Conservation (phyloP, 163 green algal species). For the Coccomyxa subellipsoidea region DNA sequence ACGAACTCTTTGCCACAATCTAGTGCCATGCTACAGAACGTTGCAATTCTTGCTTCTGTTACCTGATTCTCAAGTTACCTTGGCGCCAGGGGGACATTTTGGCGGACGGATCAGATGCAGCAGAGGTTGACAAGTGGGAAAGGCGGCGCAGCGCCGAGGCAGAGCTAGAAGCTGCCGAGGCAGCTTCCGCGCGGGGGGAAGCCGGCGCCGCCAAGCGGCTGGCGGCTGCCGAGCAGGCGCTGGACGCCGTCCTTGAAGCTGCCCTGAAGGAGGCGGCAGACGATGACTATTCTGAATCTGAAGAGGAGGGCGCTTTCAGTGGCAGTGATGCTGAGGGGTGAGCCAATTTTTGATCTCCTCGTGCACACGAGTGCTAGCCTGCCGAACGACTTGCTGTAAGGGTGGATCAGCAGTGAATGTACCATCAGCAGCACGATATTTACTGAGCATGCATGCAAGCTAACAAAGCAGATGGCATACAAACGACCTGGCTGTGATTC, state of each 20-base stretch:
- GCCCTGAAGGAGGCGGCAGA: slow-evolving; percentile 17
- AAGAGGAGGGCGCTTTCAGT: background rate
- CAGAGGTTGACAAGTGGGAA: slow-evolving; percentile 37
- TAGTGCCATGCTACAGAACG: no score
- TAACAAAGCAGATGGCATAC: no score
- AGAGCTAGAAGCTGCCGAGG: slow-evolving; percentile 31
- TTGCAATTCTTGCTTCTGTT: no score
- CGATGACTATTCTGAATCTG: background rate
- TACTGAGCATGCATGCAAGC: no score
- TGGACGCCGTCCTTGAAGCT: slow-evolving; percentile 33
- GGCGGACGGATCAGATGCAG: slow-evolving; percentile 43
- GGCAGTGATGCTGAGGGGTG: background rate
- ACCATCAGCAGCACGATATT: no score
- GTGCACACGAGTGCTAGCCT: no score
- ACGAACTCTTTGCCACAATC: no score
- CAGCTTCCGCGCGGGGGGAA: slow-evolving; percentile 7
- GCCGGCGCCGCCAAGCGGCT: slow-evolving; percentile 22
- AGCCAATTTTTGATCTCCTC: no score
- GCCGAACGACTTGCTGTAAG: no score
- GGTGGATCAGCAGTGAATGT: no score
- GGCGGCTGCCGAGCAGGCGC: slow-evolving; percentile 22
- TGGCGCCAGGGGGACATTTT: slow-evolving; percentile 48
- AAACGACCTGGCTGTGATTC: no score
- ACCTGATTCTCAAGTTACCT: no score
- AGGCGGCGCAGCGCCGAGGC: slow-evolving; percentile 25